Evolutionary conservation across 495 filamentous ascomycete genomes (phyloP).

Genomic region (Penicillium angulare): DNA sequence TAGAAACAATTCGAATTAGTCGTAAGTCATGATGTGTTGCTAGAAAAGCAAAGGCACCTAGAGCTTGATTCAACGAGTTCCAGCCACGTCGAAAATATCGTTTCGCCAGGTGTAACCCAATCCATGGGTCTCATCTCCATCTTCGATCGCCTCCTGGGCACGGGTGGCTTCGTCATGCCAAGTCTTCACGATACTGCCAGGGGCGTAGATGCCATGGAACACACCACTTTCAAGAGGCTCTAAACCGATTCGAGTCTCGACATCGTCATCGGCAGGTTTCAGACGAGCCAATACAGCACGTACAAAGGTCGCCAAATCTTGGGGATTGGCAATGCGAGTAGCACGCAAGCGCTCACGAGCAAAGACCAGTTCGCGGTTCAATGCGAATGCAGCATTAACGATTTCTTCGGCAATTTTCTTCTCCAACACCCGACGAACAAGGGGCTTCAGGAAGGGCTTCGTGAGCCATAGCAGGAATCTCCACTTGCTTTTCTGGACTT

Average conservation of each 20-base stretch:
- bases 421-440: constrained; percentile 77
- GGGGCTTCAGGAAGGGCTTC: constrained; percentile 78
- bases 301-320: constrained; percentile 76
- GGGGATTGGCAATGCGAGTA: constrained; percentile 76
- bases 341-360: constrained; percentile 84
- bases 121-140: constrained; percentile 50
- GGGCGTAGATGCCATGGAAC: constrained; percentile 82
- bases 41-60: not conserved
- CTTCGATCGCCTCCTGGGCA: constrained; percentile 61
- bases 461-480: constrained; percentile 76
- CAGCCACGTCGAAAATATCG: constrained; percentile 72
- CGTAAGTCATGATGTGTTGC: constrained; percentile 5
- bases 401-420: constrained; percentile 72
- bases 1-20: not conserved
- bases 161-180: constrained; percentile 76
- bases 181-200: constrained; percentile 80
- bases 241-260: constrained; percentile 68
- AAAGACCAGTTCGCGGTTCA: constrained; percentile 83
- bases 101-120: constrained; percentile 66
- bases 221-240: constrained; percentile 60
- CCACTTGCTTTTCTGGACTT: constrained; percentile 70
- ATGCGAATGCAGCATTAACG: constrained; percentile 61
- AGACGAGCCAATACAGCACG: constrained; percentile 75
- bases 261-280: constrained; percentile 69
- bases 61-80: too few species aligned